A percentile compares a stretch with the other conserved stretches of the same genome.
phyloP scores from a whole-genome alignment of 2,329 filamentous ascomycete species.

The Fusarium domesticum region DNA sequence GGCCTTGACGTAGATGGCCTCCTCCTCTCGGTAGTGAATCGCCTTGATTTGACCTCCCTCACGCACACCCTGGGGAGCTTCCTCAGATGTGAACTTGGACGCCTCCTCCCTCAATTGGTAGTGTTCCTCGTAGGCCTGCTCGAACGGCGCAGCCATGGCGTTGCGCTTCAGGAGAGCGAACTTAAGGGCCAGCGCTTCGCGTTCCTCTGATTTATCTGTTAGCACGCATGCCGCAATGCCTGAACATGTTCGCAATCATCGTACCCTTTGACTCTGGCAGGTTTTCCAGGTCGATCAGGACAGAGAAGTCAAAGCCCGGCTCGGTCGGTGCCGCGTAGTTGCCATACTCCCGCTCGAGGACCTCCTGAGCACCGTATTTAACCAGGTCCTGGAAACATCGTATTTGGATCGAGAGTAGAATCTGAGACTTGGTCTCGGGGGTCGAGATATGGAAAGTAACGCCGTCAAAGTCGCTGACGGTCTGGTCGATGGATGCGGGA shows the following conservation, averaged over 20 bases:
- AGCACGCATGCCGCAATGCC: conserved; percentile 6
- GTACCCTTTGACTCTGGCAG: conserved; percentile 76
- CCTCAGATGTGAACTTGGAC: conserved; percentile 87
- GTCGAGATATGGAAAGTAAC: conserved; percentile 99
- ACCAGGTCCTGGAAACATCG: conserved; percentile 93
- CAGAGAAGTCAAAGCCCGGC: conserved; percentile 92
- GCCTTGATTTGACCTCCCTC: conserved; percentile 93
- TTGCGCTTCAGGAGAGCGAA: conserved; percentile 95
- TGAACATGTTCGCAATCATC: neutral
- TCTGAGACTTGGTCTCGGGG: conserved; percentile 88
- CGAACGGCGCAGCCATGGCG: conserved; percentile 97
- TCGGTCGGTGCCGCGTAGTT: conserved; percentile 85
- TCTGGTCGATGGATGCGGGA: conserved; percentile 90
- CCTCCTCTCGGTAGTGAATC: conserved; percentile 97
- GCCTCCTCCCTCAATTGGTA: conserved; percentile 82
- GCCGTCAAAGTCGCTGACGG: conserved; percentile 97
- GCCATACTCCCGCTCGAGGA: conserved; percentile 92
- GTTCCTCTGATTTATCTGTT: conserved; percentile 58
- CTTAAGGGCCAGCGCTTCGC: conserved; percentile 81
- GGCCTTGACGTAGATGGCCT: conserved; percentile 98
- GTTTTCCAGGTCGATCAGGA: conserved; percentile 83
- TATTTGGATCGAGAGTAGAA: conserved; percentile 90
- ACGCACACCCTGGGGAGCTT: conserved; percentile 82
- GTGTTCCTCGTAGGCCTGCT: conserved; percentile 93
- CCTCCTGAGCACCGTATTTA: conserved; percentile 85